A percentile compares a stretch with the other conserved stretches of the same genome.
These are phyloP conservation scores for Fusarium veterinarium DNA, from an alignment of 2,329 filamentous ascomycete genomes.

Conservation along the genomic window DNA sequence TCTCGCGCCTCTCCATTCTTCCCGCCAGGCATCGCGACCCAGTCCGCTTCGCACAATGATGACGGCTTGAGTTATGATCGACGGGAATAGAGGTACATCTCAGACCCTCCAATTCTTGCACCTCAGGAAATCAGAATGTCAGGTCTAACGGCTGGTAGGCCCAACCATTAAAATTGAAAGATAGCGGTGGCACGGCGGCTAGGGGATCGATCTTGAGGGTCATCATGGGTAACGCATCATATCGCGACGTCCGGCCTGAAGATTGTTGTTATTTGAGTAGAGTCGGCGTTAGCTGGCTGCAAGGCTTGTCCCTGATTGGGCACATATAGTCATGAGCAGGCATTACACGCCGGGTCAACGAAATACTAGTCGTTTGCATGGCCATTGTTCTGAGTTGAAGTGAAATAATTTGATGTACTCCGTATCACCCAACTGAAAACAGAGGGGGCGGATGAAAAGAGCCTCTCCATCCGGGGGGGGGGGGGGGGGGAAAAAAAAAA, in stretches of 20 bases:
- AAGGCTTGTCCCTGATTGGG: constrained; percentile 30
- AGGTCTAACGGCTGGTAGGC: constrained; percentile 41
- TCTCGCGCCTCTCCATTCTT: constrained; percentile 56
- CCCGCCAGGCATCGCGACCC: constrained; percentile 67
- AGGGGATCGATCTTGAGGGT: constrained; percentile 39
- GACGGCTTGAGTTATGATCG: constrained; percentile 65
- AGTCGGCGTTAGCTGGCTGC: constrained; percentile 40
- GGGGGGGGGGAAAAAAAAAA: too few relatives aligned
- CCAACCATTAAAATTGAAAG: constrained; percentile 44
- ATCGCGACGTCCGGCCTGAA: constrained; percentile 27
- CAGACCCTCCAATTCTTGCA: constrained; percentile 14
- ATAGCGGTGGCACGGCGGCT: constrained; percentile 41
- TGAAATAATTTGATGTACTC: not conserved
- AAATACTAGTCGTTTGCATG: constrained; percentile 45
- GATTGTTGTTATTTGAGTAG: constrained; percentile 41
- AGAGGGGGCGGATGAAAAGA: not conserved
- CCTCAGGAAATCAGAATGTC: constrained; percentile 29
- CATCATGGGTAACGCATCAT: constrained; percentile 13
- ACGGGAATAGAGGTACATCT: constrained; percentile 47
- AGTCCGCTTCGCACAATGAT: constrained; percentile 77
- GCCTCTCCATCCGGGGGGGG: not conserved
- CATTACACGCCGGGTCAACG: constrained; percentile 39
- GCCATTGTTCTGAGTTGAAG: constrained; percentile 11
- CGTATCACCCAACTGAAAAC: not conserved
- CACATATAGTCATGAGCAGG: constrained; percentile 34